Conservation (phyloP, 1,284 basidiomycete species). For the Boletus mariae region DNA sequence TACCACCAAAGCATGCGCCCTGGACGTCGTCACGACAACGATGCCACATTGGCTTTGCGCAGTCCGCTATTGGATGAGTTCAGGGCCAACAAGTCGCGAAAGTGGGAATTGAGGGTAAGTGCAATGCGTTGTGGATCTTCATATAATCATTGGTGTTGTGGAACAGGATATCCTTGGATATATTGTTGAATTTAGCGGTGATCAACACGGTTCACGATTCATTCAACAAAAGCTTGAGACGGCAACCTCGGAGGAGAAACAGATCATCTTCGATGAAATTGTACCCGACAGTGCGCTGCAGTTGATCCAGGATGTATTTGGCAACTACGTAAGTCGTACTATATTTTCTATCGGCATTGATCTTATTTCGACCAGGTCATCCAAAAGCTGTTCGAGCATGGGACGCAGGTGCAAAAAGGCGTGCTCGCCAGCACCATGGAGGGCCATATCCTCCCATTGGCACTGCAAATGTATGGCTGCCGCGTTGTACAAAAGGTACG, state of each 20-base stretch:
- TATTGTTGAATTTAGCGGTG: conserved; percentile 89
- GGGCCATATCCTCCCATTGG: conserved; percentile 74
- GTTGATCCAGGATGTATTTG: conserved; percentile 93
- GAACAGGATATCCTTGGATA: conserved; percentile 80
- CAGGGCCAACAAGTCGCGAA: conserved; percentile 71
- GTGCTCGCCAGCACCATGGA: conserved; percentile 76
- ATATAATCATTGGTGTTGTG: conserved; percentile 7
- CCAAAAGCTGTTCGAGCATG: conserved; percentile 93
- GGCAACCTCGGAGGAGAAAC: conserved; percentile 74
- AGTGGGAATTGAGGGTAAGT: conserved; percentile 77
- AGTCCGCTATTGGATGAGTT: conserved; percentile 83
- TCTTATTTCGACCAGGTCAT: conserved; percentile 59
- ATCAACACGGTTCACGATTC: conserved; percentile 92
- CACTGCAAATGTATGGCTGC: conserved; percentile 95
- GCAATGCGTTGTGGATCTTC: background rate
- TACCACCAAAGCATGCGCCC: conserved; percentile 41
- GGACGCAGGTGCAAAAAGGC: conserved; percentile 73
- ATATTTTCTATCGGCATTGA: background rate
- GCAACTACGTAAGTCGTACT: conserved; percentile 76
- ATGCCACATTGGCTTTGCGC: conserved; percentile 42
- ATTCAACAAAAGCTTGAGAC: conserved; percentile 84
- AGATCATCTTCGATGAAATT: conserved; percentile 88
- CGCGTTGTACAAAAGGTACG: conserved; percentile 83
- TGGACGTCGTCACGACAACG: conserved; percentile 40
- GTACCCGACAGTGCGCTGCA: conserved; percentile 72